Percentiles rank a stretch among this genome's conserved stretches.
Evolutionary conservation across 139 green algal species (phyloP).

Genomic region (Edaphochlamys debaryana): DNA sequence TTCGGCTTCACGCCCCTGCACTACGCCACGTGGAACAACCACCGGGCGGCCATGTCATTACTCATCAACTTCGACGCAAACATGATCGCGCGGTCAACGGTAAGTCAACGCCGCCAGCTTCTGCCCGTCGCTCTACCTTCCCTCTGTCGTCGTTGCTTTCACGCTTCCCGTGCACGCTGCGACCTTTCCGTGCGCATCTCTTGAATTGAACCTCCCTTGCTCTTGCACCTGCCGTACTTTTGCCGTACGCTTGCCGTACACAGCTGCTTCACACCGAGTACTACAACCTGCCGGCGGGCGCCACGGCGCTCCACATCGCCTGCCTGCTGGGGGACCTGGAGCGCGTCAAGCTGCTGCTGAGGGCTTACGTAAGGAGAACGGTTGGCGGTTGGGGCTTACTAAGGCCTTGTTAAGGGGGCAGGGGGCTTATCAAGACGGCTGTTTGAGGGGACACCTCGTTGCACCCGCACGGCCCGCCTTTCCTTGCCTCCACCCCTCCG

Average conservation of each 20-base stretch:
- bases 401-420: too few species aligned
- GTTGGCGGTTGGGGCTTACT: too few species aligned
- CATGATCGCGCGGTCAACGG: slow-evolving; percentile 27
- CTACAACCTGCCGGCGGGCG: slow-evolving; percentile 29
- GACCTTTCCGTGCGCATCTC: too few species aligned
- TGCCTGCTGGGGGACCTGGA: slow-evolving; percentile 35
- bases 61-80: slow-evolving; percentile 45
- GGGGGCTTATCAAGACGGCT: too few species aligned
- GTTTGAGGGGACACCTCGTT: too few species aligned
- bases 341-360: slow-evolving; percentile 41
- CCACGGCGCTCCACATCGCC: slow-evolving; percentile 51
- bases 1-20: slow-evolving; percentile 45
- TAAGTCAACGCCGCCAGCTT: not conserved
- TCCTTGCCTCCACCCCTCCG: not conserved
- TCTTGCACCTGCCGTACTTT: too few species aligned
- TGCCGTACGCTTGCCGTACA: too few species aligned
- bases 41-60: slow-evolving; percentile 2
- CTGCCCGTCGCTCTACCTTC: too few species aligned
- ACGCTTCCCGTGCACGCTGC: too few species aligned
- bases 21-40: slow-evolving; percentile 26
- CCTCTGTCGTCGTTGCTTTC: too few species aligned
- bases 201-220: too few species aligned
- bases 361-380: slow-evolving; percentile 49
- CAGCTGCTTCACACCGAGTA: slow-evolving; percentile 13
- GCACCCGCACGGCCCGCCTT: too few species aligned